These are phyloP conservation scores for Aspergillus sp. DNA, from an alignment of 2,329 filamentous ascomycete species.

Conservation along the genomic window DNA sequence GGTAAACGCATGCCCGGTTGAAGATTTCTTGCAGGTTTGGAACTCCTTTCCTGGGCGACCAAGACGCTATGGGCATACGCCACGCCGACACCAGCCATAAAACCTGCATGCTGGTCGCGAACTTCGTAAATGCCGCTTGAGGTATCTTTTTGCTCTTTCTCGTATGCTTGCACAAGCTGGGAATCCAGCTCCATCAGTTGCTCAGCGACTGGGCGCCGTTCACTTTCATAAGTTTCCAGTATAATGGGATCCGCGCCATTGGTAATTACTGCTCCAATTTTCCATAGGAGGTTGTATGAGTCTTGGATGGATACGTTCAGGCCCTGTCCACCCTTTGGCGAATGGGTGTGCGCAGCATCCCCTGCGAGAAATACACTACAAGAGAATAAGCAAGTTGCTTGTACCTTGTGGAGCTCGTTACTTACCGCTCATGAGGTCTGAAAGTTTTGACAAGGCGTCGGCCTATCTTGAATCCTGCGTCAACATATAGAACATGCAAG, in stretches of 20 bases:
- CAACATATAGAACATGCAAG: no score
- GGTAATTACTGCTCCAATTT: slow-evolving; percentile 47
- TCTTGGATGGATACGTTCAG: slow-evolving; percentile 73
- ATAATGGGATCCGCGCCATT: slow-evolving; percentile 36
- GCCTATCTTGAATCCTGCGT: slow-evolving; percentile 59
- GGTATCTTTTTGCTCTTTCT: neutral
- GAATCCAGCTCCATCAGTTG: slow-evolving; percentile 63
- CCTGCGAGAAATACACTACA: slow-evolving; percentile 61
- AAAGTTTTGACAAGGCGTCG: slow-evolving; percentile 60
- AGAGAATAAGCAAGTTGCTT: no score
- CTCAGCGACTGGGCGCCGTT: slow-evolving; percentile 57
- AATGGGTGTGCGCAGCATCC: slow-evolving; percentile 56
- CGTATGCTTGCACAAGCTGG: slow-evolving; percentile 16
- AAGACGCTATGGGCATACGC: neutral
- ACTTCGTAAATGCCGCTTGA: neutral
- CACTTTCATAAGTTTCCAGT: slow-evolving; percentile 49
- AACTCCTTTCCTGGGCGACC: neutral
- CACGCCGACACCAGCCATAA: neutral
- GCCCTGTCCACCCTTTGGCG: slow-evolving; percentile 47
- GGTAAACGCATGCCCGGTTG: slow-evolving; percentile 11
- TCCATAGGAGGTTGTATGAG: slow-evolving; percentile 56
- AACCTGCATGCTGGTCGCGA: neutral
- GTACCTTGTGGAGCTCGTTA: no score
- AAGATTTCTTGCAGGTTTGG: slow-evolving; percentile 4
- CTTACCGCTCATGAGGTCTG: slow-evolving; percentile 44